These are phyloP conservation scores for Cucurbita maxima DNA, from an alignment of 306 rosid genomes.

Conservation along the genomic window DNA sequence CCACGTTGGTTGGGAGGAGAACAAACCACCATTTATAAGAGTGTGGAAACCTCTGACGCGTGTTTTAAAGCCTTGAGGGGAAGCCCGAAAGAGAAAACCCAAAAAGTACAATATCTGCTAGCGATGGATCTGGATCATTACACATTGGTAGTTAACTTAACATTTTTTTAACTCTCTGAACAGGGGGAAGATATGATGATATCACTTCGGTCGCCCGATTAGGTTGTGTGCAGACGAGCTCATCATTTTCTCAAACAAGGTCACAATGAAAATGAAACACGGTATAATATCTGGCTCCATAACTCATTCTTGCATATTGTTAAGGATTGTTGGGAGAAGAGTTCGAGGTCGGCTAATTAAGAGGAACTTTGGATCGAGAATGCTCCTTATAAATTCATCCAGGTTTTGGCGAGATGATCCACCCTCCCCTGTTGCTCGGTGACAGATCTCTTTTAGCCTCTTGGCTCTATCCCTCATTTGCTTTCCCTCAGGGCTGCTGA, in stretches of 20 bases:
- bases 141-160: slow-evolving; percentile 2
- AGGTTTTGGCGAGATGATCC: slow-evolving; percentile 28
- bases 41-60: too few relatives aligned
- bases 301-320: background rate
- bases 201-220: slow-evolving; percentile 68
- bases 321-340: too few relatives aligned
- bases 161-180: background rate
- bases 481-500: slow-evolving; percentile 11
- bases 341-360: too few relatives aligned
- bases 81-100: too few relatives aligned
- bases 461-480: slow-evolving; percentile 18
- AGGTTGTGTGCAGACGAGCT: slow-evolving; percentile 49
- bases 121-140: too few relatives aligned
- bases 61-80: too few relatives aligned
- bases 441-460: slow-evolving; percentile 8
- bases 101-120: too few relatives aligned
- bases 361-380: slow-evolving; percentile 2
- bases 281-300: background rate
- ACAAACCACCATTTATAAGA: too few relatives aligned
- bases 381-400: slow-evolving; percentile 19
- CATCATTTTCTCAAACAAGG: background rate
- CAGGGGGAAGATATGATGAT: slow-evolving; percentile 91
- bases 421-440: slow-evolving; percentile 8
- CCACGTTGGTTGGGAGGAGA: too few relatives aligned
- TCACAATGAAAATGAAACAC: background rate